Evolutionary conservation across 2,329 filamentous ascomycete species (phyloP).

Genomic region (Exophiala xenobiotica): DNA sequence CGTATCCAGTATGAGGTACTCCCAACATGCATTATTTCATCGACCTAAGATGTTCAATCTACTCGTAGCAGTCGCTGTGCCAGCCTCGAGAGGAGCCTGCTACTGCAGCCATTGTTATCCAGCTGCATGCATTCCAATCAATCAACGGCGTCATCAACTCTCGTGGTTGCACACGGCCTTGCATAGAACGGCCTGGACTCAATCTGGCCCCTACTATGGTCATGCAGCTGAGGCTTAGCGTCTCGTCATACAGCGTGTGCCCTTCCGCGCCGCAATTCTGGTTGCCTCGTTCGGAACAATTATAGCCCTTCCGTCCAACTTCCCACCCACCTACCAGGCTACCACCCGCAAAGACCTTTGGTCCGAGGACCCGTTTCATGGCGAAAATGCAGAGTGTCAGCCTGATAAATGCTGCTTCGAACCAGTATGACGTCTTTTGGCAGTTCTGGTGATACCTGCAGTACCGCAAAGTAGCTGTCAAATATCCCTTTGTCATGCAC

Average conservation of each 20-base stretch:
- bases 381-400: too few species aligned
- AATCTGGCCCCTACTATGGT: too few species aligned
- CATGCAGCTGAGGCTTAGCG: background rate
- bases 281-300: background rate
- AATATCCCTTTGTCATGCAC: too few species aligned
- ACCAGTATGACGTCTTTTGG: background rate
- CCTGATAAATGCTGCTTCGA: background rate
- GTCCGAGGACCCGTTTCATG: too few species aligned
- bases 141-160: background rate
- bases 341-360: too few species aligned
- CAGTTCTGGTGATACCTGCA: background rate
- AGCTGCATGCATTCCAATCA: background rate
- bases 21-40: too few species aligned
- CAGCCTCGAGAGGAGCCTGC: background rate
- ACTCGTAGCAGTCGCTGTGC: too few species aligned
- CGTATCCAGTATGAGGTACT: too few species aligned
- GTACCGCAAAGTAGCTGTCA: background rate
- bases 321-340: too few species aligned
- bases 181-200: background rate
- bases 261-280: too few species aligned
- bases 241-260: background rate
- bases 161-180: background rate
- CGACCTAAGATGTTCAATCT: too few species aligned
- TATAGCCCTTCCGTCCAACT: too few species aligned
- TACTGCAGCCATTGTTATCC: background rate